phyloP scores from a whole-genome alignment of 2,329 filamentous ascomycete species.

The Aspergillus nomiae region DNA sequence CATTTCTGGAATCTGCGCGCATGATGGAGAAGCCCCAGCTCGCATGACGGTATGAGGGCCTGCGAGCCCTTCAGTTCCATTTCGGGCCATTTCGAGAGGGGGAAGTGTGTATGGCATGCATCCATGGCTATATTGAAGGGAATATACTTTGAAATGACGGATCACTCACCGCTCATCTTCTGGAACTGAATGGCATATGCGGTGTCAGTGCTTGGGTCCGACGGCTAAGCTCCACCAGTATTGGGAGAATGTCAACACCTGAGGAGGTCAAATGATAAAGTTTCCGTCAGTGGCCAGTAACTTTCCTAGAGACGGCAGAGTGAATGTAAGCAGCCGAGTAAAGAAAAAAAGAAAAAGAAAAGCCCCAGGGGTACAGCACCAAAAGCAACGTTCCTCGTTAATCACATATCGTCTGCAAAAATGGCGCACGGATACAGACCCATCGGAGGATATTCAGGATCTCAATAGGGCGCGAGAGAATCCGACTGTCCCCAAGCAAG shows the following conservation, averaged over 20 bases:
- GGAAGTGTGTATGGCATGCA: not conserved
- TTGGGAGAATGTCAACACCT: not conserved
- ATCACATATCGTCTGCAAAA: not conserved
- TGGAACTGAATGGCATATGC: not conserved
- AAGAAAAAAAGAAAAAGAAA: not conserved
- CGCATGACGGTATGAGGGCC: not conserved
- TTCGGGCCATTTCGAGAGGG: not conserved
- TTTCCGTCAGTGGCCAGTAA: not conserved
- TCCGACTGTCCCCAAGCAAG: not conserved
- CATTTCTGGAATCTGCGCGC: not conserved
- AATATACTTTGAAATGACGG: not conserved
- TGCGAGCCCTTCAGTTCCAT: not conserved
- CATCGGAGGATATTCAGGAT: not conserved
- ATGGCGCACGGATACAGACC: not conserved
- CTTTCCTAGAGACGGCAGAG: not conserved
- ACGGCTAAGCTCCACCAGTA: not conserved
- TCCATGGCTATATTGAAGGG: not conserved
- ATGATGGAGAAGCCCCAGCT: not conserved
- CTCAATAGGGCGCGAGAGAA: not conserved
- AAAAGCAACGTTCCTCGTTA: not conserved
- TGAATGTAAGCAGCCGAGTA: not conserved
- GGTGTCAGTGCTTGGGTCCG: not conserved
- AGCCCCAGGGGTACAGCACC: no score
- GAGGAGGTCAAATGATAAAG: not conserved
- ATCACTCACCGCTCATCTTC: not conserved